Evolutionary conservation across 2,329 filamentous ascomycete genomes (phyloP).

Genomic region (Basipetospora chlamydospora): DNA sequence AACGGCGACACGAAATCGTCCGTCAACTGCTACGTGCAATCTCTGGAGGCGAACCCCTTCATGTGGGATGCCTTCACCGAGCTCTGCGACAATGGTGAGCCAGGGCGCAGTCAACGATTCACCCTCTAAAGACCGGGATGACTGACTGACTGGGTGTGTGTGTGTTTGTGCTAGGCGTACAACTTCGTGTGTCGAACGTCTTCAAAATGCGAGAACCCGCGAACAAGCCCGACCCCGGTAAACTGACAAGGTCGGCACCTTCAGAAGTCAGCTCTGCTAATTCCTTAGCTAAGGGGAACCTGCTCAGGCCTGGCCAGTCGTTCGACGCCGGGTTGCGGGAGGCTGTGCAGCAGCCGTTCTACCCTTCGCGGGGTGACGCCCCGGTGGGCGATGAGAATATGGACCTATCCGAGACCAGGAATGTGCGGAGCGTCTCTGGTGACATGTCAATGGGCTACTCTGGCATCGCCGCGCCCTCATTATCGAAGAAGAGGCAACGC

Average conservation of each 20-base stretch:
- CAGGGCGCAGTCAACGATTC: too few species aligned
- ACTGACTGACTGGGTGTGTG: too few species aligned
- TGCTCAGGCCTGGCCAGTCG: slow-evolving; percentile 2
- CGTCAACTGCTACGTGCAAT: slow-evolving; percentile 7
- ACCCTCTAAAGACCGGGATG: too few species aligned
- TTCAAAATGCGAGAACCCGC: slow-evolving; percentile 7
- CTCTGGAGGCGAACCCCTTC: slow-evolving; percentile 10
- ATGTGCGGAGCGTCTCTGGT: slow-evolving; percentile 2
- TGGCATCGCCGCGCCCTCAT: slow-evolving; percentile 1
- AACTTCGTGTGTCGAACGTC: slow-evolving; percentile 7
- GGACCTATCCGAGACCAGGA: slow-evolving; percentile 1
- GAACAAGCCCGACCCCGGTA: slow-evolving; percentile 1
- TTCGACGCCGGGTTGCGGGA: slow-evolving; percentile 3
- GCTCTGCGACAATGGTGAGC: slow-evolving; percentile 10
- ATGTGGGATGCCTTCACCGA: slow-evolving; percentile 12
- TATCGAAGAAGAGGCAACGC: slow-evolving; percentile 6
- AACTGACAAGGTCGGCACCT: slow-evolving; percentile 3
- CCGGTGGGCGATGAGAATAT: slow-evolving; percentile 6
- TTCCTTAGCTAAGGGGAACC: slow-evolving; percentile 1
- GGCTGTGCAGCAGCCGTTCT: slow-evolving; percentile 3
- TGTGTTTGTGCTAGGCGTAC: too few species aligned
- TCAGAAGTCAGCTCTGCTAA: slow-evolving; percentile 4
- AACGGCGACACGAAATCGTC: slow-evolving; percentile 9
- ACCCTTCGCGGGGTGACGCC: slow-evolving; percentile 1
- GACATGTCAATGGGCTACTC: slow-evolving; percentile 3